These are phyloP conservation scores for Ampelocalamus luodianensis DNA, from an alignment of 176 grass and related monocot genomes.

Conservation along the genomic window DNA sequence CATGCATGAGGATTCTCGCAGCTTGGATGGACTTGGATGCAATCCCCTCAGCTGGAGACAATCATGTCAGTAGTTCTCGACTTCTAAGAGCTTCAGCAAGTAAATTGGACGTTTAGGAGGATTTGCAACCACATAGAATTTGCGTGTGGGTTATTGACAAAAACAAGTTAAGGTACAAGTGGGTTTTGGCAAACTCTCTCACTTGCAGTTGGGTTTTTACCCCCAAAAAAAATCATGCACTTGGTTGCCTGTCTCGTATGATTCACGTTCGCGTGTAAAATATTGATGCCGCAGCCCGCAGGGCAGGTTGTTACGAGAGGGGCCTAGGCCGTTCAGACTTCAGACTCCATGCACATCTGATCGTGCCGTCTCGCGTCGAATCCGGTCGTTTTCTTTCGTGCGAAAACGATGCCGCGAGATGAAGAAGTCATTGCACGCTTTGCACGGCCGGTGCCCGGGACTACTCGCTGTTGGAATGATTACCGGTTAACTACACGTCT, in stretches of 20 bases:
- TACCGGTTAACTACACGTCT: not conserved
- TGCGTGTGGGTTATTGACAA: too few species aligned
- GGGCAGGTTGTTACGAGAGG: not conserved
- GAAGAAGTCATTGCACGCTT: not conserved
- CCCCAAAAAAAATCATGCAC: not conserved
- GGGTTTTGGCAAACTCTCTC: too few species aligned
- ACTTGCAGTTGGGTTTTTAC: too few species aligned
- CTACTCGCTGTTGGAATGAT: not conserved
- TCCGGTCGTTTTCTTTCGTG: not conserved
- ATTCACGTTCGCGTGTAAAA: constrained; percentile 26
- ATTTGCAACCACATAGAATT: too few species aligned
- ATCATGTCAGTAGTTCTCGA: too few species aligned
- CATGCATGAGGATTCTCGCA: too few species aligned
- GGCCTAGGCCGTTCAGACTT: not conserved
- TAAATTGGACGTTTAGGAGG: too few species aligned
- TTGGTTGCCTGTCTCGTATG: constrained; percentile 26
- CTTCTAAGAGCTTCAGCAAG: too few species aligned
- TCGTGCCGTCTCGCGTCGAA: constrained; percentile 13
- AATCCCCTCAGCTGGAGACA: too few species aligned
- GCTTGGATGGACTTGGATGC: too few species aligned
- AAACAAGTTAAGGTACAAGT: too few species aligned
- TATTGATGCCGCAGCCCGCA: not conserved
- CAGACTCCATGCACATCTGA: constrained; percentile 10
- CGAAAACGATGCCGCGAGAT: constrained; percentile 9
- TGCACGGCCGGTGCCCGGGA: not conserved